Evolutionary conservation across 2,329 filamentous ascomycete species (phyloP).

Genomic region (Sarocladium brachiariae): DNA sequence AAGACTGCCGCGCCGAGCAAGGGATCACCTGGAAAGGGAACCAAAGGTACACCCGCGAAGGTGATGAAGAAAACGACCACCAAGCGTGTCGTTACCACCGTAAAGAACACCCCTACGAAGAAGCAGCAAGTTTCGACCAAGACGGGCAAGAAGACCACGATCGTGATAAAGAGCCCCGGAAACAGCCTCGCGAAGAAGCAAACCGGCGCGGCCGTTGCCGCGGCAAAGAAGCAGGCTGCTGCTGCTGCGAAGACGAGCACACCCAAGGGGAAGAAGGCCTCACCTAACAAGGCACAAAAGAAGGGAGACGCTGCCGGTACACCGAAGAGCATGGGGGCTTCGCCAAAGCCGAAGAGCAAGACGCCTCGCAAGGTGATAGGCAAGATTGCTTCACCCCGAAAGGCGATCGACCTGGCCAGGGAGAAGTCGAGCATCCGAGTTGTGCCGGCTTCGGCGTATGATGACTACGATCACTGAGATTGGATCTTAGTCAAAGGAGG

Average conservation of each 20-base stretch:
- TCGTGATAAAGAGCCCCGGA: slow-evolving; percentile 1
- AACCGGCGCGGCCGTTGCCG: not conserved
- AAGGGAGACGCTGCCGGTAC: slow-evolving; percentile 5
- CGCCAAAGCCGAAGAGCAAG: slow-evolving; percentile 10
- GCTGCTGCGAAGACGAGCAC: not conserved
- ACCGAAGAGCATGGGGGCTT: slow-evolving; percentile 10
- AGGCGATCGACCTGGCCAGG: not conserved
- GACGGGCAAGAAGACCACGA: not conserved
- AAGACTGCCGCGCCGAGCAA: slow-evolving; percentile 9
- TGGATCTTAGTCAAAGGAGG: not conserved
- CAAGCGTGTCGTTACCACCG: slow-evolving; percentile 24
- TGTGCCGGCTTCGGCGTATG: not conserved
- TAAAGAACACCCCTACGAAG: slow-evolving; percentile 14
- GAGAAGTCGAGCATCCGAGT: slow-evolving; percentile 8
- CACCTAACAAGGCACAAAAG: slow-evolving; percentile 1
- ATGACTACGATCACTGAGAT: slow-evolving; percentile 7
- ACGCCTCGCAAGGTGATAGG: slow-evolving; percentile 8
- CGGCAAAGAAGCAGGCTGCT: not conserved
- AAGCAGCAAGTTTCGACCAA: slow-evolving; percentile 12
- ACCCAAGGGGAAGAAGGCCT: slow-evolving; percentile 1
- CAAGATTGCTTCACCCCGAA: not conserved
- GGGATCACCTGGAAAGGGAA: not conserved
- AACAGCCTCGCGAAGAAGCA: slow-evolving; percentile 1
- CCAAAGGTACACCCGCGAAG: not conserved
- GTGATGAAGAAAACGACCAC: slow-evolving; percentile 12